These are phyloP conservation scores for Fusarium coicis DNA, from an alignment of 2,329 filamentous ascomycete genomes.

Conservation along the genomic window DNA sequence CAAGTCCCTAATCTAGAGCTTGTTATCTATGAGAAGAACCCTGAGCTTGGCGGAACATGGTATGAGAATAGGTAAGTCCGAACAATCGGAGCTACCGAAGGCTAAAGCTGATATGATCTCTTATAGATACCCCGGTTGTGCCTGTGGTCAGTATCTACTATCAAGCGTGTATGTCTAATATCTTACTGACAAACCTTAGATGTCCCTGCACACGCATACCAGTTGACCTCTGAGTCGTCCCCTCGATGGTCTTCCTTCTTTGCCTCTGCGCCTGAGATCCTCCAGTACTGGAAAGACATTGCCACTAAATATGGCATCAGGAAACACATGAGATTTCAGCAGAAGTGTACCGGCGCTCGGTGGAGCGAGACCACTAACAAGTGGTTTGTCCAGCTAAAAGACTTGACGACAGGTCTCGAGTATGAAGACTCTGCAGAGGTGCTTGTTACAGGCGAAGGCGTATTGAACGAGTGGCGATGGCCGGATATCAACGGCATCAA, in stretches of 20 bases:
- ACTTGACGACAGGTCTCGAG: not conserved
- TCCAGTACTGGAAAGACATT: conserved; percentile 18
- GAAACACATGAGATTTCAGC: conserved; percentile 2
- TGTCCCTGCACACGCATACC: conserved; percentile 11
- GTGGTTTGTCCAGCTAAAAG: conserved; percentile 13
- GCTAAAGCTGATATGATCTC: rapidly evolving
- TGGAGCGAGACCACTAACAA: not conserved
- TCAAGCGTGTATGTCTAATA: rapidly evolving
- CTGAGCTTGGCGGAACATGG: conserved; percentile 18
- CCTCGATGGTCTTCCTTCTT: conserved; percentile 16
- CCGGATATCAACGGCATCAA: conserved; percentile 1
- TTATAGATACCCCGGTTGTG: conserved; percentile 5
- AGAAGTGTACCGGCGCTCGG: not conserved
- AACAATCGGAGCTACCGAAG: rapidly evolving
- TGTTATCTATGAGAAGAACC: conserved; percentile 18
- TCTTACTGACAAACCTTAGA: not conserved
- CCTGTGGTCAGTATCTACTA: not conserved
- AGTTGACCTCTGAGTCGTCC: conserved; percentile 5
- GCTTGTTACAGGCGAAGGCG: conserved; percentile 4
- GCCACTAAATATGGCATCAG: not conserved
- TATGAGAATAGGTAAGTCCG: conserved; percentile 1
- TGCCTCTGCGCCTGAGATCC: conserved; percentile 10
- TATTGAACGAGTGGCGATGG: conserved; percentile 22
- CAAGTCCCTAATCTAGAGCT: conserved; percentile 1
- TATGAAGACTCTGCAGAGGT: conserved; percentile 7